Conservation (phyloP, 2,329 filamentous ascomycete species). For the Paraconiothyrium brasiliense region DNA sequence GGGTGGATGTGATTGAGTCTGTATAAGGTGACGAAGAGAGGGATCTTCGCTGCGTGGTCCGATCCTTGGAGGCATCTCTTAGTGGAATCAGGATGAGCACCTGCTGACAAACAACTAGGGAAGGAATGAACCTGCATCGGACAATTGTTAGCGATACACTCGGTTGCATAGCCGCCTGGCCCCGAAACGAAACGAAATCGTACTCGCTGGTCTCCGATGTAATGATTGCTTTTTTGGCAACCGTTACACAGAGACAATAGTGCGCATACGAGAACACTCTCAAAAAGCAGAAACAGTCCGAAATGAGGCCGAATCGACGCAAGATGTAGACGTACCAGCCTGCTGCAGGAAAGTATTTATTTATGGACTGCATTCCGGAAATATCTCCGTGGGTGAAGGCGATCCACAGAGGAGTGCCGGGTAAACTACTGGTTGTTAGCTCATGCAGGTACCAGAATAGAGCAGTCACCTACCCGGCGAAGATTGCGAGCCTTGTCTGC, state of each 20-base stretch:
- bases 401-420: slow-evolving; percentile 50
- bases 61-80: slow-evolving; percentile 37
- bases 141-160: slow-evolving; percentile 19
- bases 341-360: slow-evolving; percentile 44
- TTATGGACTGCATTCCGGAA: slow-evolving; percentile 34
- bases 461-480: slow-evolving; percentile 42
- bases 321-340: slow-evolving; percentile 42
- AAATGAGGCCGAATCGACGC: slow-evolving; percentile 3
- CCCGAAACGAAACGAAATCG: background rate
- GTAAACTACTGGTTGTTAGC: slow-evolving; percentile 41
- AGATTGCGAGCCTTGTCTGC: slow-evolving; percentile 49
- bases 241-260: background rate
- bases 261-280: background rate
- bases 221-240: background rate
- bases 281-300: slow-evolving; percentile 9
- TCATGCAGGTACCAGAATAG: background rate
- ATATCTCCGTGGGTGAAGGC: slow-evolving; percentile 47
- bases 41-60: slow-evolving; percentile 25
- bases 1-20: slow-evolving; percentile 36
- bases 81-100: slow-evolving; percentile 49
- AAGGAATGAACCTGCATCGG: slow-evolving; percentile 44
- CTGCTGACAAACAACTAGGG: slow-evolving; percentile 49
- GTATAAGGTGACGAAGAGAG: slow-evolving; percentile 37
- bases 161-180: background rate
- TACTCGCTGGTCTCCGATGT: background rate